Conservation (phyloP, 805 yeast genomes). For the Saturnispora bothae region DNA sequence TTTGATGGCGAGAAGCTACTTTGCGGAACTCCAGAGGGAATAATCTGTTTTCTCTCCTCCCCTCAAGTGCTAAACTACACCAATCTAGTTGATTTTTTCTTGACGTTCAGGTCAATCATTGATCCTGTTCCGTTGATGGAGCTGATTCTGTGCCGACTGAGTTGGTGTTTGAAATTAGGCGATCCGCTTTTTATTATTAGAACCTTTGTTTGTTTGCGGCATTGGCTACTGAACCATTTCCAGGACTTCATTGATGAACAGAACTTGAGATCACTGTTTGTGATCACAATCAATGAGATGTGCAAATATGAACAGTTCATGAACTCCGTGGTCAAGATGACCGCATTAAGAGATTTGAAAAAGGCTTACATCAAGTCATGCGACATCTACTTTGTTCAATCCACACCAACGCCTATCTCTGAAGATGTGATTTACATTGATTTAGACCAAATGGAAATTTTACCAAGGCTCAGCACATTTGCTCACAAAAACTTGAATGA, state of each 20-base stretch:
- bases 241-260: constrained; percentile 58
- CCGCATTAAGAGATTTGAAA: constrained; percentile 26
- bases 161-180: constrained; percentile 51
- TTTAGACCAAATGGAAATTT: constrained; percentile 7
- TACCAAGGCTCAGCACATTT: constrained; percentile 26
- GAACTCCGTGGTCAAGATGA: constrained; percentile 14
- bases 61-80: constrained; percentile 70
- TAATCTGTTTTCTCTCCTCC: constrained; percentile 55
- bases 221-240: constrained; percentile 84
- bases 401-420: neutral
- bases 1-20: constrained; percentile 13
- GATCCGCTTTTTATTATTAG: constrained; percentile 55
- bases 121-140: constrained; percentile 48
- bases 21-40: constrained; percentile 28
- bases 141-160: constrained; percentile 51
- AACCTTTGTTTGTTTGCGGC: constrained; percentile 78
- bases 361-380: constrained; percentile 25
- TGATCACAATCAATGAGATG: constrained; percentile 32
- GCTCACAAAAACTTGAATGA: constrained; percentile 30
- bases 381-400: constrained; percentile 24
- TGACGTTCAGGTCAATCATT: constrained; percentile 68
- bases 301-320: constrained; percentile 18
- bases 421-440: constrained; percentile 10
- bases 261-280: constrained; percentile 36
- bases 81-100: constrained; percentile 73